These are phyloP conservation scores for Capsella bursapastoris DNA, from an alignment of 345 rosid species.

Conservation along the genomic window DNA sequence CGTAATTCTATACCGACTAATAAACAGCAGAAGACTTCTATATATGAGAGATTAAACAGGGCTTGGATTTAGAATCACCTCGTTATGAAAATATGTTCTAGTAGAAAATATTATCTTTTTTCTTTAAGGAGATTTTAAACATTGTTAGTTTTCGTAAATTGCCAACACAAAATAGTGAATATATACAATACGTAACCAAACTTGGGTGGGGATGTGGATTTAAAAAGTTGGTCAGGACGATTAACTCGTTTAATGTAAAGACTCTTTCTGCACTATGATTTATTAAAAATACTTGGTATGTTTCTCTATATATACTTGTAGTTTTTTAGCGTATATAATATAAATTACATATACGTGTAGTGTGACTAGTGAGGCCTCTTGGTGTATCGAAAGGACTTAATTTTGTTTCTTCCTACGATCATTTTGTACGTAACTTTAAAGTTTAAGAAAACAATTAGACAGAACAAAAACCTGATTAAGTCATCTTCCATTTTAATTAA, in stretches of 20 bases:
- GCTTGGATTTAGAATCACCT: background rate
- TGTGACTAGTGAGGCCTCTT: conserved; percentile 39
- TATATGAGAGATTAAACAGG: background rate
- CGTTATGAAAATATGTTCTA: background rate
- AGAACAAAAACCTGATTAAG: conserved; percentile 42
- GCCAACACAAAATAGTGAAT: background rate
- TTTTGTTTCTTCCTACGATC: conserved; percentile 20
- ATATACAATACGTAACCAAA: background rate
- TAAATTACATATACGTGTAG: conserved; percentile 1
- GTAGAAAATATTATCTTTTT: background rate
- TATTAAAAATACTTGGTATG: background rate
- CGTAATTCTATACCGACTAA: background rate
- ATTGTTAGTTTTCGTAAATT: background rate
- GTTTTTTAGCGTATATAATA: background rate
- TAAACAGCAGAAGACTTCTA: background rate
- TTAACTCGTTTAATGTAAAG: background rate
- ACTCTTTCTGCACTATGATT: background rate
- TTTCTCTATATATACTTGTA: background rate
- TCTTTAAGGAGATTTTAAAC: background rate
- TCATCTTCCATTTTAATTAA: conserved; percentile 41
- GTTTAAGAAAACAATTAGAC: conserved; percentile 40
- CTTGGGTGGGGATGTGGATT: background rate
- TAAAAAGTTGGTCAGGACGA: background rate
- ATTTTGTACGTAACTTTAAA: conserved; percentile 24
- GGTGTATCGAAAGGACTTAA: conserved; percentile 43